Base-by-base conservation (phyloP, 176 grass and related monocot genomes). In the Phyllostachys edulis region DNA sequence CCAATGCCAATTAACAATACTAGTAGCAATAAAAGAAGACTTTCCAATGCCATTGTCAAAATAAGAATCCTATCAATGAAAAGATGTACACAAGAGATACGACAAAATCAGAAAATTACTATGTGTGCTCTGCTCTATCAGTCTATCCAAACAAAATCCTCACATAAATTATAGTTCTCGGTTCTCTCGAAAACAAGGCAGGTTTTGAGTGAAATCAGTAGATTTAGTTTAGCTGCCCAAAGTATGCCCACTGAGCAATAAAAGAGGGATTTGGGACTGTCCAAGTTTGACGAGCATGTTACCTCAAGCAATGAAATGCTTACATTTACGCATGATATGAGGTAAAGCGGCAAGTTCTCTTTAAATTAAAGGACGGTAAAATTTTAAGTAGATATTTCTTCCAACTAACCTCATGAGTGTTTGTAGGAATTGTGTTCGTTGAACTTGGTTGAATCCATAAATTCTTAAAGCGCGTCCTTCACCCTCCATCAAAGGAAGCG, bases 401-500 rank as follows among this genome's bases (percentile, higher is more conserved):
- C 57, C 32, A 42, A 87, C 75, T 84, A 87, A 97, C 97, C 97
- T 96, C 87, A 92, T 99, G 41, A 99, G 80, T 60, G 86, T 91
- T 59, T 99, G 93, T 67, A 77, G 66, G 80, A 99, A 99, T 50
- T 85, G 42, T 80, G 89, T 71, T 78, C 97, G 88, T 74, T 99
- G 97, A 70, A 92, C 64, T 18, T 89, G 90, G 85, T 99, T 99
- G 88, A 99, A 99, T 67, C 97, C 97, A 71, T 92, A 87, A 86
- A 99, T 81, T 88, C 79, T 94, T 76, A 99, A 75, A 55, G 88
- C 38, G 36, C 87, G 90, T 13, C 97, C 97, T 84, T 99, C 93
- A 11, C 93, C 93, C 89, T 99, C 97, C 93, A 99, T 99, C 79
- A 99, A 75, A 64, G 97, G 96, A 88, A 87, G 78, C 21, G 84